Evolutionary conservation across 176 grass and related monocot genomes (phyloP).

Genomic region (Ensete ventricosum): DNA sequence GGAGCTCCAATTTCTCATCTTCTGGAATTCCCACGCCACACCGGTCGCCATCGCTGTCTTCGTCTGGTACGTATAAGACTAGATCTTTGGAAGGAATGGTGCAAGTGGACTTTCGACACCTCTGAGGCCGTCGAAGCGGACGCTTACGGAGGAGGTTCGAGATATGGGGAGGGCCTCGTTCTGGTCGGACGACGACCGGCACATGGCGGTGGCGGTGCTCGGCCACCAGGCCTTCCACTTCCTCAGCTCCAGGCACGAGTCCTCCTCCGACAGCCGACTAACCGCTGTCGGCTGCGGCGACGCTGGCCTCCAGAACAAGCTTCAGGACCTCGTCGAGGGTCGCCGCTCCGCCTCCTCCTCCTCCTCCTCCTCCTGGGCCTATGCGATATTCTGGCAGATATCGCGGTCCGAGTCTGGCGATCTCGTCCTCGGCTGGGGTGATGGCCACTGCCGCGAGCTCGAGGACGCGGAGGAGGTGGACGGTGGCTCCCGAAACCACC

Average conservation of each 20-base stretch:
- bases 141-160: too few relatives aligned
- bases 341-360: slow-evolving; percentile 10
- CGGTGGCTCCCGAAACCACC: not conserved
- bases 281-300: not conserved
- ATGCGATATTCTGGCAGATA: slow-evolving; percentile 81
- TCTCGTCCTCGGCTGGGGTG: slow-evolving; percentile 66
- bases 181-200: slow-evolving; percentile 56
- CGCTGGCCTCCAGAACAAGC: slow-evolving; percentile 38
- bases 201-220: slow-evolving; percentile 56
- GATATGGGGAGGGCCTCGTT: not conserved
- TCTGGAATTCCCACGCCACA: too few relatives aligned
- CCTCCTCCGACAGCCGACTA: slow-evolving; percentile 29
- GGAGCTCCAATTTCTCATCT: too few relatives aligned
- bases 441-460: slow-evolving; percentile 70
- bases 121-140: too few relatives aligned
- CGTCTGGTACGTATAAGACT: too few relatives aligned
- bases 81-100: too few relatives aligned
- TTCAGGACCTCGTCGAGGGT: slow-evolving; percentile 59
- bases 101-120: too few relatives aligned
- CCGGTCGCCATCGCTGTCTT: too few relatives aligned
- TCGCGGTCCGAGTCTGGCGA: slow-evolving; percentile 27
- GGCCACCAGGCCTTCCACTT: slow-evolving; percentile 55
- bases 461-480: not conserved
- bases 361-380: slow-evolving; percentile 34
- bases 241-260: slow-evolving; percentile 41